Conservation (phyloP, 129 eudicot species). For the Smallanthus sonchifolius region DNA sequence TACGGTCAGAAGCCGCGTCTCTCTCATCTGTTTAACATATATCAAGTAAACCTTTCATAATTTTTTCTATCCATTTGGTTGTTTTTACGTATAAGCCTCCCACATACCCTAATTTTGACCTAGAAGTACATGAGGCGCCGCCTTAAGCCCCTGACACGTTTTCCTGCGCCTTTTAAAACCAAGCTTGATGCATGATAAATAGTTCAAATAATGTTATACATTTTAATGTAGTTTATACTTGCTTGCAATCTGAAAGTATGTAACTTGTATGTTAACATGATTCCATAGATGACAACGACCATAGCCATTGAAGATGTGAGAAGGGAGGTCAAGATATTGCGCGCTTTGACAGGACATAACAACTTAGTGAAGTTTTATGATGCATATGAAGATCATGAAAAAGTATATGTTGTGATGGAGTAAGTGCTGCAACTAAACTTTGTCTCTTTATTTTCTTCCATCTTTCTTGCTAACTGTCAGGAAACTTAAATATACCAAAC, state of each 20-base stretch:
- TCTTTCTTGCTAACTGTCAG: neutral
- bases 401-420: conserved; percentile 96
- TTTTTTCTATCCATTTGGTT: no score
- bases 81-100: no score
- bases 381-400: conserved; percentile 79
- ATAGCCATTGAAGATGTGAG: conserved; percentile 96
- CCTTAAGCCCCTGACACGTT: no score
- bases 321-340: conserved; percentile 82
- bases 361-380: conserved; percentile 79
- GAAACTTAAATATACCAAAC: conserved; percentile 7
- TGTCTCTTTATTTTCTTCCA: neutral
- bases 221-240: neutral
- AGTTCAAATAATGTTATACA: neutral
- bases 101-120: no score
- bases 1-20: no score
- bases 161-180: no score
- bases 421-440: conserved; percentile 28
- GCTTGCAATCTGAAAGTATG: neutral
- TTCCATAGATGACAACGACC: conserved; percentile 80
- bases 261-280: neutral
- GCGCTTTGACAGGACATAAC: conserved; percentile 79
- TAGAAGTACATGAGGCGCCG: no score
- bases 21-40: no score
- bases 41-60: no score
- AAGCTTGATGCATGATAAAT: no score